Conservation (phyloP, 78 protist species). For the Dictyostelium brefeldianum region DNA sequence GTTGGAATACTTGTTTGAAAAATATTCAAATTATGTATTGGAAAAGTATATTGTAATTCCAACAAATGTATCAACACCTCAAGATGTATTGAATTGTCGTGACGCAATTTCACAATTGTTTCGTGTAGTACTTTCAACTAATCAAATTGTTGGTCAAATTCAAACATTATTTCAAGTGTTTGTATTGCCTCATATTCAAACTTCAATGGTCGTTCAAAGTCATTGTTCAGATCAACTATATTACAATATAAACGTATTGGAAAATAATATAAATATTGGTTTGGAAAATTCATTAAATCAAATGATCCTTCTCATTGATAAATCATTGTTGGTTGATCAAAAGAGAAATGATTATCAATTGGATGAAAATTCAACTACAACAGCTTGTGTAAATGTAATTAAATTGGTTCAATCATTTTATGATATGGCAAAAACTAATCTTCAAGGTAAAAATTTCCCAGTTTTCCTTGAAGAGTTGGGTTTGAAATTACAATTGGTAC, state of each 20-base stretch:
- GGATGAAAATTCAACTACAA: conserved; percentile 20
- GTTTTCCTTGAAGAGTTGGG: conserved; percentile 63
- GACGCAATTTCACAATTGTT: conserved; percentile 7
- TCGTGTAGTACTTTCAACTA: conserved; percentile 12
- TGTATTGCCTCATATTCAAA: conserved; percentile 54
- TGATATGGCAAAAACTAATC: conserved; percentile 30
- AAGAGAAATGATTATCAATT: conserved; percentile 29
- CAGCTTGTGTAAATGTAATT: conserved; percentile 16
- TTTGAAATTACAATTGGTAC: conserved; percentile 26
- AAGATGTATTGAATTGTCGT: conserved; percentile 4
- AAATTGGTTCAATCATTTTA: conserved; percentile 39
- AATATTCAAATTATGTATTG: conserved; percentile 10
- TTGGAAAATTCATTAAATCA: conserved; percentile 14
- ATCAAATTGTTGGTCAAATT: conserved; percentile 76
- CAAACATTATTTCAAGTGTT: conserved; percentile 50
- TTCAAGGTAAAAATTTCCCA: conserved; percentile 64
- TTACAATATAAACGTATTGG: conserved; percentile 25
- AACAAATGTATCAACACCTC: not conserved
- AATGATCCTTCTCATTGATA: conserved; percentile 36
- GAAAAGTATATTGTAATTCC: not conserved
- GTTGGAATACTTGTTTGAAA: conserved; percentile 21
- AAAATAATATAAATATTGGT: conserved; percentile 26
- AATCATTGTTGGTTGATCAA: conserved; percentile 32
- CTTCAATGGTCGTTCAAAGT: conserved; percentile 45
- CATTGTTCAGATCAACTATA: conserved; percentile 65